Evolutionary conservation across 495 filamentous ascomycete species (phyloP).

Genomic region (Rostrohypoxylon terebratum): DNA sequence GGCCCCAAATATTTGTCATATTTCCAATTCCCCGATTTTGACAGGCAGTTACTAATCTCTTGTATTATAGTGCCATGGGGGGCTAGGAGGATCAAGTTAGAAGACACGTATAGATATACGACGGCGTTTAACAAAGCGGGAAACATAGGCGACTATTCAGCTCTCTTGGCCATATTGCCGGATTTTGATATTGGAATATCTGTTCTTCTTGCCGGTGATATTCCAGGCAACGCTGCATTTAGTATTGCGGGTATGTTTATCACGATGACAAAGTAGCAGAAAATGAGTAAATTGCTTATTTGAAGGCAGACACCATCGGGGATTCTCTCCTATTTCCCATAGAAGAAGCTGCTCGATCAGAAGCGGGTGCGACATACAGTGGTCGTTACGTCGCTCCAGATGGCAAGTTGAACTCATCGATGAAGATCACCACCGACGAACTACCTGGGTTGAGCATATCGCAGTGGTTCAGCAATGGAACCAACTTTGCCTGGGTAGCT

Average conservation of each 20-base stretch:
- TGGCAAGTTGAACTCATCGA: conserved; percentile 53
- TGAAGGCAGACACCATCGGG: conserved; percentile 46
- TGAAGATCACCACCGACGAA: conserved; percentile 56
- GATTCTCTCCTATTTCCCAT: conserved; percentile 54
- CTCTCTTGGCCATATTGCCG: conserved; percentile 62
- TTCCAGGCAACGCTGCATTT: conserved; percentile 50
- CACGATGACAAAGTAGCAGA: not conserved
- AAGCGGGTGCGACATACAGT: conserved; percentile 53
- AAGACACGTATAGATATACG: conserved; percentile 52
- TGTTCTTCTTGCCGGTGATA: conserved; percentile 61
- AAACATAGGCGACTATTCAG: conserved; percentile 61
- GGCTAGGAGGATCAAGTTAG: conserved; percentile 55
- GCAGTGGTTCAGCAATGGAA: conserved; percentile 65
- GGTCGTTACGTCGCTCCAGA: conserved; percentile 55
- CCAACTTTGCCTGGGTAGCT: conserved; percentile 54
- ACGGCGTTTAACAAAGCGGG: conserved; percentile 68
- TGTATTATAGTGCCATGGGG: conserved; percentile 64
- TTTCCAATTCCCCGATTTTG: not conserved
- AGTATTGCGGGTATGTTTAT: conserved; percentile 49
- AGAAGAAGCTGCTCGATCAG: conserved; percentile 51
- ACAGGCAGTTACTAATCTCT: not conserved
- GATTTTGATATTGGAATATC: conserved; percentile 67
- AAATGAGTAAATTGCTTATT: conserved; percentile 14
- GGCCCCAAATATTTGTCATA: not conserved
- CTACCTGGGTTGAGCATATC: conserved; percentile 60